A percentile compares a stretch with the other conserved stretches of the same genome.
phyloP scores from a whole-genome alignment of 495 filamentous ascomycete genomes.

The Neurospora hispaniola region DNA sequence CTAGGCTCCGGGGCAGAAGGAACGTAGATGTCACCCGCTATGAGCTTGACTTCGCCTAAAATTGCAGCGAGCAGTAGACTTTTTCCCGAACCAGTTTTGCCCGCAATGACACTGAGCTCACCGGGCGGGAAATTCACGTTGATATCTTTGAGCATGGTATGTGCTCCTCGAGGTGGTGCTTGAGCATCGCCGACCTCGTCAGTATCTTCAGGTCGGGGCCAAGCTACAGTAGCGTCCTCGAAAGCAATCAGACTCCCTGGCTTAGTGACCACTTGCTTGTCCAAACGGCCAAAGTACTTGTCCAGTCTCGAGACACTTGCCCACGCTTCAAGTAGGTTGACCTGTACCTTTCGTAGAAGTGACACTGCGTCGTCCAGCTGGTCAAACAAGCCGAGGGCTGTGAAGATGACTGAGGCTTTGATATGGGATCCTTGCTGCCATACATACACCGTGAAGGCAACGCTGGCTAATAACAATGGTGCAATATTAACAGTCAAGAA shows the following conservation, averaged over 20 bases:
- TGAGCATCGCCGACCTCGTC: slow-evolving; percentile 10
- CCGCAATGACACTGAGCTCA: slow-evolving; percentile 48
- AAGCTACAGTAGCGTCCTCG: slow-evolving; percentile 19
- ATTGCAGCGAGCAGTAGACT: slow-evolving; percentile 47
- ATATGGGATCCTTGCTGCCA: slow-evolving; percentile 13
- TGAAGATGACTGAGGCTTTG: slow-evolving; percentile 20
- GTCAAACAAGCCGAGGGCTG: slow-evolving; percentile 19
- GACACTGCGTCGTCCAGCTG: slow-evolving; percentile 19
- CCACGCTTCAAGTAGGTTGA: slow-evolving; percentile 18
- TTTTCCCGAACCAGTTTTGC: slow-evolving; percentile 49
- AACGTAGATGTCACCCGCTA: slow-evolving; percentile 33
- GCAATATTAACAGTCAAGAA: slow-evolving; percentile 49
- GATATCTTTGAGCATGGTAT: slow-evolving; percentile 36
- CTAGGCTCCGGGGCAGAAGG: slow-evolving; percentile 25
- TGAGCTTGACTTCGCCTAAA: slow-evolving; percentile 43
- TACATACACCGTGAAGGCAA: slow-evolving; percentile 50
- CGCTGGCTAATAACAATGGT: slow-evolving; percentile 53
- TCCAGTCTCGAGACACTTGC: slow-evolving; percentile 18
- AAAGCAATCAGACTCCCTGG: slow-evolving; percentile 11
- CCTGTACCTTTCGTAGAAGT: slow-evolving; percentile 12
- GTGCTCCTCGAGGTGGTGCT: slow-evolving; percentile 9
- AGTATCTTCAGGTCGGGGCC: slow-evolving; percentile 13
- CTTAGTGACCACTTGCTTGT: slow-evolving; percentile 11
- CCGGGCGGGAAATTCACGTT: slow-evolving; percentile 47
- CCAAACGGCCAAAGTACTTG: slow-evolving; percentile 16